Evolutionary conservation across 352 stramenopile genomes (phyloP).

Genomic region (Pythium scleroteichum): DNA sequence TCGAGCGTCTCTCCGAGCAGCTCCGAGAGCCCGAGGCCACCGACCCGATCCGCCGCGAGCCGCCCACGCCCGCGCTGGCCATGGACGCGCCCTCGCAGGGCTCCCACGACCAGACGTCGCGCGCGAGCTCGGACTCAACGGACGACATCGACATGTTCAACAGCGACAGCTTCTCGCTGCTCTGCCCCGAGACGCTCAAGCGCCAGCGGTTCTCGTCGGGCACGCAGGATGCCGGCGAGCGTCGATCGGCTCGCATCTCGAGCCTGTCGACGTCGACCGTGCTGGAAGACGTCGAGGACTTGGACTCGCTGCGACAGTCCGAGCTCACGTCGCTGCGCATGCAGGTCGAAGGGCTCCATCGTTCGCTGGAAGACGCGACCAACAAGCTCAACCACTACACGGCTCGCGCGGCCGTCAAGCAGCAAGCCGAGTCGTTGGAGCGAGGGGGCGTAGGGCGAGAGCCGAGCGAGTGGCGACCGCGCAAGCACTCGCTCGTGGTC

Average conservation of each 20-base stretch:
- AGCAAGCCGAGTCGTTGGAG: constrained; percentile 26
- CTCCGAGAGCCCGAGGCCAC: constrained; percentile 5
- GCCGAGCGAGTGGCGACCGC: constrained; percentile 5
- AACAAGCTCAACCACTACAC: constrained; percentile 51
- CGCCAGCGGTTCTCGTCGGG: constrained; percentile 26
- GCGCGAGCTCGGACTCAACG: background rate
- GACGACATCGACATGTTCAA: constrained; percentile 52
- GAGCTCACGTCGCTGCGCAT: constrained; percentile 45
- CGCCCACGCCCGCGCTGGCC: constrained; percentile 2
- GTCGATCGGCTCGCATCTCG: constrained; percentile 35
- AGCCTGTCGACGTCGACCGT: constrained; percentile 40
- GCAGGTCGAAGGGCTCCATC: constrained; percentile 53
- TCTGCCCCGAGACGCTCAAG: constrained; percentile 45
- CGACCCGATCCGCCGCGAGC: background rate
- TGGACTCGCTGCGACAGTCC: constrained; percentile 33
- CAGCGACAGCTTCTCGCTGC: constrained; percentile 56
- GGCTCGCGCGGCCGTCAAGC: constrained; percentile 23
- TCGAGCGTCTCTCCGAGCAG: constrained; percentile 27
- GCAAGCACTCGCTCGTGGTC: constrained; percentile 8
- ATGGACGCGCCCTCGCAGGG: background rate
- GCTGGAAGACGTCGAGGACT: constrained; percentile 23
- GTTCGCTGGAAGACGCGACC: constrained; percentile 50
- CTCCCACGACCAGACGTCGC: too few species aligned
- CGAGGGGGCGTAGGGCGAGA: constrained; percentile 11
- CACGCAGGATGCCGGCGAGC: constrained; percentile 50